Base-by-base conservation (phyloP, 2,329 filamentous ascomycete genomes). In the Lachnellula subtilissima region DNA sequence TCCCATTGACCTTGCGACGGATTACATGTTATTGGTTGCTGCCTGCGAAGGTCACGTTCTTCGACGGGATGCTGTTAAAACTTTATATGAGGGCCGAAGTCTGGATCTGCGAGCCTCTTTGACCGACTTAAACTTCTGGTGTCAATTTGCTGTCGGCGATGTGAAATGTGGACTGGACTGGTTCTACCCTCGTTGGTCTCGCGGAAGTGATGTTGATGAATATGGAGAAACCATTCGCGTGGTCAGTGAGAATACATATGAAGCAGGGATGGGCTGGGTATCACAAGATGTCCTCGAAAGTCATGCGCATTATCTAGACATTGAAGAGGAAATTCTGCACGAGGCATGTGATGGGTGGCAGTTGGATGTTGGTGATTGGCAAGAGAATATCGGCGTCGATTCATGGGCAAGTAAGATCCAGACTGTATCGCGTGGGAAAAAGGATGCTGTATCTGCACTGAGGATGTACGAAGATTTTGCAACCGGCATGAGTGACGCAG, bases 141-240 rank as follows among this genome's bases (percentile, higher is more conserved):
- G 95, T 70, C 94, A 99, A 70, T 91, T 97, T 73, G 91, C 88
- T 0, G 84, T 99, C 9, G 95, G 94, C 5, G 94, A 96, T 69
- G 78, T 84, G n/a, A 88, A 88, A 64, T 88, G 89, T 19, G 93
- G 94, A 0, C 81, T 96, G 46, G 89, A 93, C 65, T 99, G 95
- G 93, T 89, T 96, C 65, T 85, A 88, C 64, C 83, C 87, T 48
- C 81, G 87, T 55, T 93, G 86, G 84, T 88, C 89, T 8, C 81
- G 79, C 46, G 88, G 88, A 0, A 78, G 78, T 23, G 88, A 93
- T 65, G 67, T 86, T 3, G 86, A 93, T 64, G 76, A 81, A 52
- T 71, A 85, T 46, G 86, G 88, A 2, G 78, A 88, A 53, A 80
- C 79, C 9, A 77, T 93, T 43, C 85, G 92, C 23, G 88, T 96